A percentile compares a stretch with the other conserved stretches of the same genome.
Conservation (phyloP, 495 filamentous ascomycete species). For the Achaetomiella virescens region DNA sequence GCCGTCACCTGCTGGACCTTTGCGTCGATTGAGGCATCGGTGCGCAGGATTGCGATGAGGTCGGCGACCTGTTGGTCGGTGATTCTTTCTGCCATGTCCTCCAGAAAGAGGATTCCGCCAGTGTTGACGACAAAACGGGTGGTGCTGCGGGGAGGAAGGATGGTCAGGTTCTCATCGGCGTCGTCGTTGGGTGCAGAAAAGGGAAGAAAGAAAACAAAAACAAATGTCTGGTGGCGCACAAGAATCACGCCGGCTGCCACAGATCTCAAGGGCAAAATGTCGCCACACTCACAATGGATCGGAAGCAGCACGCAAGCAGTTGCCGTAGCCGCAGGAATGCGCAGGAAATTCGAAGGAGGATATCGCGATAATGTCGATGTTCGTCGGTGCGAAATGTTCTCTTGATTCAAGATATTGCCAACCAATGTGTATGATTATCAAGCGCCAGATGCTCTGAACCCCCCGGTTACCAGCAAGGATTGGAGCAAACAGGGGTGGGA, state of each 20-base stretch:
- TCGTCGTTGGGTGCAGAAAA: slow-evolving; percentile 12
- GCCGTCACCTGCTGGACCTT: slow-evolving; percentile 64
- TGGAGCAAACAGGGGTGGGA: neutral
- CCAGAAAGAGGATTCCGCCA: slow-evolving; percentile 17
- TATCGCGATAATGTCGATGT: slow-evolving; percentile 6
- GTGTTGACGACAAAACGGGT: slow-evolving; percentile 22
- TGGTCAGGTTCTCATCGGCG: neutral
- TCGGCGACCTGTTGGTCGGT: slow-evolving; percentile 59
- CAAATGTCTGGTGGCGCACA: neutral
- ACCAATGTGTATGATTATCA: slow-evolving; percentile 2
- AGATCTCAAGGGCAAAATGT: neutral
- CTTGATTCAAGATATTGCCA: neutral
- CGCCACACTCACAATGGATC: neutral
- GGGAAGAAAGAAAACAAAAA: slow-evolving; percentile 27
- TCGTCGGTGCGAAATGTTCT: slow-evolving; percentile 12
- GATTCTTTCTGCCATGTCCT: slow-evolving; percentile 48
- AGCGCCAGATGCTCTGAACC: neutral
- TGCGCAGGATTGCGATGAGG: slow-evolving; percentile 61
- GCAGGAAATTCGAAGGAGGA: neutral
- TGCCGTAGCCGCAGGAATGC: neutral
- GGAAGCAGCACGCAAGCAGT: neutral
- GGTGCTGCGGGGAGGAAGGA: slow-evolving; percentile 2
- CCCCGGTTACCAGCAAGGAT: neutral
- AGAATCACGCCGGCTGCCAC: neutral
- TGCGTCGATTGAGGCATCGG: slow-evolving; percentile 61